phyloP scores from a whole-genome alignment of 2,329 filamentous ascomycete genomes.

The Thielaviopsis populi region DNA sequence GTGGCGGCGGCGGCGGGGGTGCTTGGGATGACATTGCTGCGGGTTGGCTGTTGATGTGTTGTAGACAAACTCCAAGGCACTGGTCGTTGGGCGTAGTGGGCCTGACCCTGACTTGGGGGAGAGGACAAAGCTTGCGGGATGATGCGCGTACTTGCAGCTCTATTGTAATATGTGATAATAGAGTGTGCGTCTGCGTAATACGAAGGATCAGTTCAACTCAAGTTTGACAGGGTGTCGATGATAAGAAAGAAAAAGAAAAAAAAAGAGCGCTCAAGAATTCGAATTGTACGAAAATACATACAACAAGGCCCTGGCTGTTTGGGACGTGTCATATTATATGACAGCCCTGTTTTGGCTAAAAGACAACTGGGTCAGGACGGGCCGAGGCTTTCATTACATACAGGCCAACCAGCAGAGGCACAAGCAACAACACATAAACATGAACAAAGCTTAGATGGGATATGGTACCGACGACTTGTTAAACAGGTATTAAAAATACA shows the following conservation, averaged over 20 bases:
- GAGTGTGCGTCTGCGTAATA: not conserved
- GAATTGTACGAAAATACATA: not conserved
- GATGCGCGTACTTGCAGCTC: not conserved
- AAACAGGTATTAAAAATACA: not conserved
- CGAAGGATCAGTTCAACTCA: not conserved
- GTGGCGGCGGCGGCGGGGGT: constrained; percentile 18
- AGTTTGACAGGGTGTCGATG: not conserved
- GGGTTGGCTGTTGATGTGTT: not conserved
- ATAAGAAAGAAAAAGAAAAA: not conserved
- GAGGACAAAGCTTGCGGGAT: not conserved
- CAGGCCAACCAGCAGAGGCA: not conserved
- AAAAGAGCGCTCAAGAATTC: not conserved
- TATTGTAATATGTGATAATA: not conserved
- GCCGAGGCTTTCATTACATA: not conserved
- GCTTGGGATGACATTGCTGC: constrained; percentile 6
- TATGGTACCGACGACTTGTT: not conserved
- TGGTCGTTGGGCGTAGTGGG: not conserved
- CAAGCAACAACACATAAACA: not conserved
- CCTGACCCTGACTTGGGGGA: no score
- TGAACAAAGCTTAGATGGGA: no score
- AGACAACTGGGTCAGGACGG: not conserved
- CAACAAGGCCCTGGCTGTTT: not conserved
- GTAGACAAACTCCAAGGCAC: not conserved
- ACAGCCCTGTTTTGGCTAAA: not conserved
- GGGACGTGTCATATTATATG: not conserved